Evolutionary conservation across 2,329 filamentous ascomycete species (phyloP).

Genomic region (Trichoderma sp.): DNA sequence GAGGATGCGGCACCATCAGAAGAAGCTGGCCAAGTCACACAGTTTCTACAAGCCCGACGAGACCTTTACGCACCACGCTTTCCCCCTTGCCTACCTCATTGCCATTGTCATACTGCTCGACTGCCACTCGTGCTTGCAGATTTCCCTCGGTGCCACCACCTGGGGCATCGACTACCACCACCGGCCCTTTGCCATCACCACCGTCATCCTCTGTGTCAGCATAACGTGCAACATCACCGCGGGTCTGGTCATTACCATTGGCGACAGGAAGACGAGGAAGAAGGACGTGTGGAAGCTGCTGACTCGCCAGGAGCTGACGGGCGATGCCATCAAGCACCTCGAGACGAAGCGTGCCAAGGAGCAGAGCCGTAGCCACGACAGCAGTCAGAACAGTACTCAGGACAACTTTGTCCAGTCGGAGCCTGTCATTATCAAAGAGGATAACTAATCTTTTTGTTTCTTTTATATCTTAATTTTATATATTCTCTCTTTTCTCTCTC

Average conservation of each 20-base stretch:
- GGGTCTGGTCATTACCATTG: constrained; percentile 72
- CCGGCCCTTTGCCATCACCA: constrained; percentile 70
- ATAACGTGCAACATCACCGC: constrained; percentile 76
- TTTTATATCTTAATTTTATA: background rate
- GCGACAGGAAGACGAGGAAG: constrained; percentile 74
- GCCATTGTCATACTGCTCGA: constrained; percentile 78
- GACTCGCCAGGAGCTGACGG: constrained; percentile 72
- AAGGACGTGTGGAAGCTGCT: constrained; percentile 80
- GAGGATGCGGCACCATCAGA: constrained; percentile 71
- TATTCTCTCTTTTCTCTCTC: background rate
- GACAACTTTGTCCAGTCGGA: background rate
- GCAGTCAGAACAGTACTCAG: background rate
- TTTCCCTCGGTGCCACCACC: constrained; percentile 73
- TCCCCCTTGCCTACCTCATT: constrained; percentile 70
- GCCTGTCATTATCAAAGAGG: background rate
- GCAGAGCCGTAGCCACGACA: constrained; percentile 13
- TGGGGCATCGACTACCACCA: constrained; percentile 72
- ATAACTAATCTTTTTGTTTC: background rate
- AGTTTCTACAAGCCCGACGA: constrained; percentile 90
- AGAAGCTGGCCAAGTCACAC: constrained; percentile 76
- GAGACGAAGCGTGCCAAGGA: constrained; percentile 27
- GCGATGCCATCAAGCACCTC: constrained; percentile 50
- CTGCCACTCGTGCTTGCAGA: constrained; percentile 75
- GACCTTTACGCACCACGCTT: constrained; percentile 76
- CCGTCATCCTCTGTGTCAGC: constrained; percentile 75